Conservation (phyloP, 1,139 yeast genomes). For the Blastobotrys ciferrii region DNA sequence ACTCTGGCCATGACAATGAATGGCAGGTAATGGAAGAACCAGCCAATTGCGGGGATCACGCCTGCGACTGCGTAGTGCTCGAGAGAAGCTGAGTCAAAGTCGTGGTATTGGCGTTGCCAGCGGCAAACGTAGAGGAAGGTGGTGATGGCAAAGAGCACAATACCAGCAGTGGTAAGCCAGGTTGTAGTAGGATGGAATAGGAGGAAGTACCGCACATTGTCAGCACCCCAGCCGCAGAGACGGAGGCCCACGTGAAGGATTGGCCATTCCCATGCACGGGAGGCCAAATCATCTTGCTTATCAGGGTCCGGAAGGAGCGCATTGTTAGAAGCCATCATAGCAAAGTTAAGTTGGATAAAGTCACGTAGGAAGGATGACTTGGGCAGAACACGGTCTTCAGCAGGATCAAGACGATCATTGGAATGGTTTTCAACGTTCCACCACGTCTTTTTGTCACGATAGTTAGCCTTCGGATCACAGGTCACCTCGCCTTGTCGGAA, state of each 20-base stretch:
- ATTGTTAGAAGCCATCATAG: constrained; percentile 98
- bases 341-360: constrained; percentile 87
- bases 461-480: constrained; percentile 73
- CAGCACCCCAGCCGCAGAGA: constrained; percentile 91
- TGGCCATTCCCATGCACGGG: constrained; percentile 99
- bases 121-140: constrained; percentile 63
- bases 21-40: constrained; percentile 92
- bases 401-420: constrained; percentile 70
- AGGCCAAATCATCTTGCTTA: constrained; percentile 87
- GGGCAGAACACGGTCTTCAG: constrained; percentile 72
- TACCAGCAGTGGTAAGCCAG: constrained; percentile 81
- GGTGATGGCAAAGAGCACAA: constrained; percentile 57
- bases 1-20: constrained; percentile 96
- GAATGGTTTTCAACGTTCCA: constrained; percentile 92
- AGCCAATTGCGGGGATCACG: constrained; percentile 83
- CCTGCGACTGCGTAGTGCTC: constrained; percentile 72
- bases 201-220: constrained; percentile 76
- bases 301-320: constrained; percentile 92
- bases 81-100: constrained; percentile 49
- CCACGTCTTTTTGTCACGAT: constrained; percentile 93
- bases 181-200: constrained; percentile 94
- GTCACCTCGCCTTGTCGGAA: constrained; percentile 96
- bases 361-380: constrained; percentile 82
- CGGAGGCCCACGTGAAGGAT: constrained; percentile 87
- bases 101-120: constrained; percentile 90